These are phyloP conservation scores for Neurospora africana DNA, from an alignment of 495 filamentous ascomycete genomes.

Conservation along the genomic window DNA sequence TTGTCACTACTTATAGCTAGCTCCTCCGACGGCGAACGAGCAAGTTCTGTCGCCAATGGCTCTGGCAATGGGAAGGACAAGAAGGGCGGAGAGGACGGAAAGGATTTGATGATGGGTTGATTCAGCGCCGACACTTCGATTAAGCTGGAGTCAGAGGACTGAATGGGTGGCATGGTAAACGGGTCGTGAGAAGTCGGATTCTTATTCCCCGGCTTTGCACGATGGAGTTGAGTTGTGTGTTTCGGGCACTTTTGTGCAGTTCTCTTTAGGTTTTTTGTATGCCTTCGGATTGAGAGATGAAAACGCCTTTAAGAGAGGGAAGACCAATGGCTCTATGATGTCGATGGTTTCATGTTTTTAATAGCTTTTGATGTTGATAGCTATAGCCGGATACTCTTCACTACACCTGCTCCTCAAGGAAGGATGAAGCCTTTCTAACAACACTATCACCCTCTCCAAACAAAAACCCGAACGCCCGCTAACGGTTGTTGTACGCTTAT, in stretches of 20 bases:
- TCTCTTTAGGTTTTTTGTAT: background rate
- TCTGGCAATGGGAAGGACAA: background rate
- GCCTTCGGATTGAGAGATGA: background rate
- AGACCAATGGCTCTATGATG: background rate
- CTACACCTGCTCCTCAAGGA: background rate
- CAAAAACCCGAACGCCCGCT: too few species aligned
- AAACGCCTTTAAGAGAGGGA: background rate
- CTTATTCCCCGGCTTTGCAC: background rate
- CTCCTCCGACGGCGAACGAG: background rate
- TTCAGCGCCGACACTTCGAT: background rate
- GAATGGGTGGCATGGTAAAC: background rate
- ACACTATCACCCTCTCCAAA: too few species aligned
- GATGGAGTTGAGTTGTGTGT: background rate
- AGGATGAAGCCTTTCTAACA: background rate
- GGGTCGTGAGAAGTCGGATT: background rate
- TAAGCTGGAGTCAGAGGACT: background rate
- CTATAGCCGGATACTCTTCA: background rate
- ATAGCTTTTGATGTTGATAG: background rate
- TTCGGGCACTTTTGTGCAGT: background rate
- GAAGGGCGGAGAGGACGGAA: background rate
- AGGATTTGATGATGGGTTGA: background rate
- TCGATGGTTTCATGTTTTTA: background rate
- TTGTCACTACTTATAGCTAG: background rate
- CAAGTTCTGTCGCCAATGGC: background rate
- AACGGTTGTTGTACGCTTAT: too few species aligned